Percentiles rank a stretch among this genome's conserved stretches.
These are phyloP conservation scores for Botrytis deweyae DNA, from an alignment of 2,329 filamentous ascomycete species.

Conservation along the genomic window DNA sequence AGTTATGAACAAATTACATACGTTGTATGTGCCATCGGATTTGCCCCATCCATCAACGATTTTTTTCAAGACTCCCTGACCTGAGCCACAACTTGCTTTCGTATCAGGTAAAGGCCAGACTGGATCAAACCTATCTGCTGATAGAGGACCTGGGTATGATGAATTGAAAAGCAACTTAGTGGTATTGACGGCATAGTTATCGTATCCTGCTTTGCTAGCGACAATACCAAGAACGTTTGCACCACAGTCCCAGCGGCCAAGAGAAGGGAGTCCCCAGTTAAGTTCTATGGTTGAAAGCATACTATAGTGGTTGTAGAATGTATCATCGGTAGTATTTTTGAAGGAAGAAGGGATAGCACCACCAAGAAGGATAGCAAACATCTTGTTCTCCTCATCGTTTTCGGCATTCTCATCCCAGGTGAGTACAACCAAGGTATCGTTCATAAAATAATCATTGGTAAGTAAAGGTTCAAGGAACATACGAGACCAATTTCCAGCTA, in stretches of 20 bases:
- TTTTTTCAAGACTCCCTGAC: constrained; percentile 24
- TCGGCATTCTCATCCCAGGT: constrained; percentile 57
- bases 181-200: constrained; percentile 33
- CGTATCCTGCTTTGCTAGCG: constrained; percentile 32
- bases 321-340: constrained; percentile 50
- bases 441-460: constrained; percentile 50
- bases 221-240: constrained; percentile 35
- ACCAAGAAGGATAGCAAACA: constrained; percentile 54
- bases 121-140: constrained; percentile 33
- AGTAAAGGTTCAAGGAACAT: constrained; percentile 53
- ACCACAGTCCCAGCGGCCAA: constrained; percentile 44
- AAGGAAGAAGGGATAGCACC: constrained; percentile 49
- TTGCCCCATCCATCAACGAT: constrained; percentile 28
- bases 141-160: constrained; percentile 43
- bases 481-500: constrained; percentile 50
- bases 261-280: constrained; percentile 44
- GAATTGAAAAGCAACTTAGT: constrained; percentile 45
- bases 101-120: constrained; percentile 30
- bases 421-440: constrained; percentile 52
- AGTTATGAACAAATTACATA: neutral
- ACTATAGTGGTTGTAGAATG: constrained; percentile 48
- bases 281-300: constrained; percentile 42
- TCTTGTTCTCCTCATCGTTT: constrained; percentile 51
- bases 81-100: constrained; percentile 27
- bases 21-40: constrained; percentile 25